Evolutionary conservation across 225 moss, liverwort and hornwort species (phyloP).

Genomic region (Sphagnum tenellum): DNA sequence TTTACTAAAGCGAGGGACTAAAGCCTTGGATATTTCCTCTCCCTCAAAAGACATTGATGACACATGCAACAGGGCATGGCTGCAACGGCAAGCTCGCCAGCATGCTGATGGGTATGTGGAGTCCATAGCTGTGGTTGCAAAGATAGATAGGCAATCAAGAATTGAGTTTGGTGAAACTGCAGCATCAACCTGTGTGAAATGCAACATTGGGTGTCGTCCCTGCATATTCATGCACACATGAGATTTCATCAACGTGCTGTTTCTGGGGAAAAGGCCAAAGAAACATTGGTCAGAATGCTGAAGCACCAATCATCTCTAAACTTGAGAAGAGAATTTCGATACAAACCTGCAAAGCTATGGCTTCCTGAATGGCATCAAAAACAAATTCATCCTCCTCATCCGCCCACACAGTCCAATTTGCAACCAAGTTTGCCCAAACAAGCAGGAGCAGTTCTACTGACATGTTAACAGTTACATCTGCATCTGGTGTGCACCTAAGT

Average conservation of each 20-base stretch:
- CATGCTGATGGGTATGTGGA: slow-evolving; percentile 50
- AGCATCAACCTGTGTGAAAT: slow-evolving; percentile 50
- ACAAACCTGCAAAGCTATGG: slow-evolving; percentile 53
- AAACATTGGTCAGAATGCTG: no score
- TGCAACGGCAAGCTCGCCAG: slow-evolving; percentile 69
- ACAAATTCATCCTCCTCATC: slow-evolving; percentile 70
- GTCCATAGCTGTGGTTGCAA: slow-evolving; percentile 38
- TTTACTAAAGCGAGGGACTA: slow-evolving; percentile 36
- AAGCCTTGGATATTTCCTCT: slow-evolving; percentile 34
- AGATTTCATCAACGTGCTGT: no score
- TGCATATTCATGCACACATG: slow-evolving; percentile 9
- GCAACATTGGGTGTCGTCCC: slow-evolving; percentile 71
- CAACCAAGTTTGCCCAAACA: slow-evolving; percentile 68
- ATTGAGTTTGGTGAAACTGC: slow-evolving; percentile 16
- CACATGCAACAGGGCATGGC: slow-evolving; percentile 55
- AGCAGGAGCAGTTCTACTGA: slow-evolving; percentile 62
- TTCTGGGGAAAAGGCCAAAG: no score
- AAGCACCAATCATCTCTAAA: not conserved
- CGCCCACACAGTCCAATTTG: slow-evolving; percentile 79
- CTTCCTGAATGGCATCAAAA: slow-evolving; percentile 72
- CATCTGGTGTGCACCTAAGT: slow-evolving; percentile 66
- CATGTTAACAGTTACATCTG: slow-evolving; percentile 40
- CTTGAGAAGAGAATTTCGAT: slow-evolving; percentile 13
- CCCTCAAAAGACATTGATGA: slow-evolving; percentile 53
- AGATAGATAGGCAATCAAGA: slow-evolving; percentile 28